Evolutionary conservation across 2,329 filamentous ascomycete species (phyloP), one percentile per base, ranked within the genome.

Genomic region (Juglanconis juglandina): DNA sequence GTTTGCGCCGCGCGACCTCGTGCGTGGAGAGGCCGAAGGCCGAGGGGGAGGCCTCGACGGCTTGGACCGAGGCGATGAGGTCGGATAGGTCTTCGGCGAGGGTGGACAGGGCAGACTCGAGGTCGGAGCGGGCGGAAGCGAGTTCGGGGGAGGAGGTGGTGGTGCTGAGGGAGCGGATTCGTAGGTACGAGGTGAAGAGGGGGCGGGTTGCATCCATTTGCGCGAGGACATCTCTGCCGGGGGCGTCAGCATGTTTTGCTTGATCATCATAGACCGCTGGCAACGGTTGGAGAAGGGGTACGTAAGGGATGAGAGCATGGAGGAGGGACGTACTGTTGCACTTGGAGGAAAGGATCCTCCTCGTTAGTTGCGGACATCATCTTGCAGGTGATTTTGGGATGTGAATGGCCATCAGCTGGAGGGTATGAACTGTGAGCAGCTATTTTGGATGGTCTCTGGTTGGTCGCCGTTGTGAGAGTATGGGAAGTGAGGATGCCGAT

Each of bases 141-240:
- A 99, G 91, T 73, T 99, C 95, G 11, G 92, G 92, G 17, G 91
- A 93, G 48, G 81, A 81, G 13, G 87, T 77, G 8, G 85, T 83
- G 46, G 87, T 88, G 61, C 88, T 85, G 33, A 96, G 88, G 50
- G 92, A 95, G 71, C 92, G 91, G 77, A 99, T 99, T 71, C 95
- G 94, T 48, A 96, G 85, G 79, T 96, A 99, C 14, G 93, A 97
- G 65, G 90, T 88, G 81, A 97, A 97, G 60, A 97, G 87, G 56
- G 93, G 88, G 9, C 94, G 89, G 56, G 91, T 90, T 13, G 86
- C 86, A 66, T 89, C 84, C 65, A 99, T 87, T 63, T 96, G 90
- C 65, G 87, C 79, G 66, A 96, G 87, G 67, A 98, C 91, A 77
- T 99, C 95, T 76, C 92, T 96, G 72, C 61, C 52, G 33, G 32